phyloP scores from a whole-genome alignment of 805 yeast species.

The Candida mattraensis region DNA sequence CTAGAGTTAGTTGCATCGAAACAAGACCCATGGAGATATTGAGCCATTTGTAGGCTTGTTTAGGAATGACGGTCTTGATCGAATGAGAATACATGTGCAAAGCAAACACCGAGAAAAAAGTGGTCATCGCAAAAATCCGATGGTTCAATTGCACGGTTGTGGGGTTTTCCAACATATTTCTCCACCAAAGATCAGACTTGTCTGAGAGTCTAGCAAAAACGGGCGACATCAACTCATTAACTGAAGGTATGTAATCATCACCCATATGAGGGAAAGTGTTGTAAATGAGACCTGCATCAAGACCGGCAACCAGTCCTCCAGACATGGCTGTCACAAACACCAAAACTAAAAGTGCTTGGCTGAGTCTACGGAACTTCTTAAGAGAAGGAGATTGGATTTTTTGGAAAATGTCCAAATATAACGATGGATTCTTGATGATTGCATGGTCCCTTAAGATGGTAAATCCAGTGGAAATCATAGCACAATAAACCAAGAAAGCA shows the following conservation, averaged over 20 bases:
- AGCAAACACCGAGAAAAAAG: slow-evolving; percentile 70
- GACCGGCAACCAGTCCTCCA: slow-evolving; percentile 97
- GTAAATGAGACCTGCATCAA: slow-evolving; percentile 96
- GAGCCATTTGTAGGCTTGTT: slow-evolving; percentile 52
- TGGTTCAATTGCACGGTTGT: slow-evolving; percentile 93
- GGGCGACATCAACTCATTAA: slow-evolving; percentile 75
- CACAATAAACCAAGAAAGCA: slow-evolving; percentile 83
- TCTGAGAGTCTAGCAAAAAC: slow-evolving; percentile 67
- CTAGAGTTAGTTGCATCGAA: slow-evolving; percentile 77
- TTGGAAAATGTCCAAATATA: slow-evolving; percentile 53
- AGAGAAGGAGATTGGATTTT: slow-evolving; percentile 63
- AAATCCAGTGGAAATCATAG: slow-evolving; percentile 88
- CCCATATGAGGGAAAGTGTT: slow-evolving; percentile 98
- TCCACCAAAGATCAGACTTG: slow-evolving; percentile 78
- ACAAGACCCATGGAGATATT: slow-evolving; percentile 81
- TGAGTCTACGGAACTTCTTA: slow-evolving; percentile 53
- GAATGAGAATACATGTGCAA: slow-evolving; percentile 67
- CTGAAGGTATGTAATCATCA: slow-evolving; percentile 70
- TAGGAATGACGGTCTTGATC: slow-evolving; percentile 57
- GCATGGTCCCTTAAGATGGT: slow-evolving; percentile 75
- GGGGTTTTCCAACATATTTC: slow-evolving; percentile 93
- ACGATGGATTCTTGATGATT: slow-evolving; percentile 63
- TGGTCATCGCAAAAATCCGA: slow-evolving; percentile 77
- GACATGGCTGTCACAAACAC: slow-evolving; percentile 92
- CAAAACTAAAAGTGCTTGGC: slow-evolving; percentile 59